phyloP scores from a whole-genome alignment of 1,139 yeast genomes.

The Candida pseudoviswanathii region DNA sequence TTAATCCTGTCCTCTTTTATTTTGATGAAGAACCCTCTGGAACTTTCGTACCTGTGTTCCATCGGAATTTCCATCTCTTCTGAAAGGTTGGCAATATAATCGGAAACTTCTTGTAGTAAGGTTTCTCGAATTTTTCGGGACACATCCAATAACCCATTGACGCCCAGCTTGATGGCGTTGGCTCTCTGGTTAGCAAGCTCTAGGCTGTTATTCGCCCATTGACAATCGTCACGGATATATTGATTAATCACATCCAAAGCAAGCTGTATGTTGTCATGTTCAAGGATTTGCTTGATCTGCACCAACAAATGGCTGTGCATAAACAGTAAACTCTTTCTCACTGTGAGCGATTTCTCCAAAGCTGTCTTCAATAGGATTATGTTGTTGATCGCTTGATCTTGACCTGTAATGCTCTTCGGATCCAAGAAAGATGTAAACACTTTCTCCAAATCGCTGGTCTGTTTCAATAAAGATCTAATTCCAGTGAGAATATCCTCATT shows the following conservation, averaged over 20 bases:
- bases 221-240: slow-evolving; percentile 40
- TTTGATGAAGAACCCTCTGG: slow-evolving; percentile 40
- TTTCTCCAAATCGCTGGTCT: slow-evolving; percentile 37
- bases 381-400: slow-evolving; percentile 38
- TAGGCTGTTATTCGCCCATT: slow-evolving; percentile 38
- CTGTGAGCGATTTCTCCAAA: slow-evolving; percentile 18
- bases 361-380: slow-evolving; percentile 37
- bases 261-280: slow-evolving; percentile 21
- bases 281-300: slow-evolving; percentile 31
- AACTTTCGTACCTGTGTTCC: slow-evolving; percentile 34
- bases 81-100: slow-evolving; percentile 22
- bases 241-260: slow-evolving; percentile 28
- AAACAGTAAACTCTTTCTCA: slow-evolving; percentile 19
- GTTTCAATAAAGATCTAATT: slow-evolving; percentile 24
- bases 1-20: slow-evolving; percentile 20
- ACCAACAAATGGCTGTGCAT: slow-evolving; percentile 19
- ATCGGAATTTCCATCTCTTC: slow-evolving; percentile 22
- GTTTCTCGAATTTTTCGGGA: slow-evolving; percentile 43
- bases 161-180: slow-evolving; percentile 45
- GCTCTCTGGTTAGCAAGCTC: slow-evolving; percentile 46
- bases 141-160: slow-evolving; percentile 48
- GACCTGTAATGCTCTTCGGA: slow-evolving; percentile 18
- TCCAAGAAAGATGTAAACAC: slow-evolving; percentile 27
- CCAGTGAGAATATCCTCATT: slow-evolving; percentile 19
- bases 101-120: slow-evolving; percentile 35